A percentile compares a stretch with the other conserved stretches of the same genome.
phyloP scores from a whole-genome alignment of 345 rosid species.

The Schrenkiella parvula region DNA sequence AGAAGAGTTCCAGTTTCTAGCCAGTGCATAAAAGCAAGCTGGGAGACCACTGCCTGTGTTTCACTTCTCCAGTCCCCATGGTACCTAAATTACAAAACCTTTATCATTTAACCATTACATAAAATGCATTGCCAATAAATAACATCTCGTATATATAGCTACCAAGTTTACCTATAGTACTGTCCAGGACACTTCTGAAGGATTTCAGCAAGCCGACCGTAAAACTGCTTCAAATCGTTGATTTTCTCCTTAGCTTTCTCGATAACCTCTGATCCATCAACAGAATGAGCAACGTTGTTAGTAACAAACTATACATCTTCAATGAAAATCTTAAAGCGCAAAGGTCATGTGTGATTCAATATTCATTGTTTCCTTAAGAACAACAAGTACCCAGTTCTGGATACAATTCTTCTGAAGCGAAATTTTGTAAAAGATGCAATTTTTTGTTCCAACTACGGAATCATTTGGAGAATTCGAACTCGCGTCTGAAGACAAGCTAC shows the following conservation, averaged over 20 bases:
- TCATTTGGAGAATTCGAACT: not conserved
- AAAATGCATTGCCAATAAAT: not conserved
- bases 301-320: not conserved
- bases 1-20: slow-evolving; percentile 80
- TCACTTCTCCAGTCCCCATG: slow-evolving; percentile 96
- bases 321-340: not conserved
- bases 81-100: slow-evolving; percentile 46
- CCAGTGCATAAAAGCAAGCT: slow-evolving; percentile 90
- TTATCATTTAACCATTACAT: not conserved
- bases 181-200: slow-evolving; percentile 62
- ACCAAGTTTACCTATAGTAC: slow-evolving; percentile 56
- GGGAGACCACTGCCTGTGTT: slow-evolving; percentile 80
- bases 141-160: not conserved
- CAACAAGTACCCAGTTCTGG: not conserved
- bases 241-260: slow-evolving; percentile 63
- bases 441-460: not conserved
- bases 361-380: not conserved
- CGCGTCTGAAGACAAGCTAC: not conserved
- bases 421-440: not conserved
- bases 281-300: not conserved
- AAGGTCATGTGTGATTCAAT: not conserved
- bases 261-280: slow-evolving; percentile 55
- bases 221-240: slow-evolving; percentile 51
- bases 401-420: not conserved
- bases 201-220: slow-evolving; percentile 53